Conservation (phyloP, 164 flowering plant species). For the Vitis vinifera region DNA sequence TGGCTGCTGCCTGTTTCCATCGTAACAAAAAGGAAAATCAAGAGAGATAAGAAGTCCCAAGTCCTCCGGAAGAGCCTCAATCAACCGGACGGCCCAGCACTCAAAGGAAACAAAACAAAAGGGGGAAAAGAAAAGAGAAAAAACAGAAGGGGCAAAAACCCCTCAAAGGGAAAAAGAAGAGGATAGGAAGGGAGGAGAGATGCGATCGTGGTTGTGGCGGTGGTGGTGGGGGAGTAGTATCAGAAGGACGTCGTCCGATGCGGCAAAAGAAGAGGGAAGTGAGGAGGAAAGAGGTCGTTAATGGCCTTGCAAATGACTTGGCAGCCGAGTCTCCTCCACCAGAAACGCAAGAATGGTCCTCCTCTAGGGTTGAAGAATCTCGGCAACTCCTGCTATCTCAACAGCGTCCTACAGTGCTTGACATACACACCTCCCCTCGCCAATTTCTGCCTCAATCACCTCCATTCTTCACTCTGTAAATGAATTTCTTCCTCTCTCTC, state of each 20-base stretch:
- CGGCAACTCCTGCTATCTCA: slow-evolving; percentile 93
- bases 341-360: slow-evolving; percentile 49
- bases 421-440: slow-evolving; percentile 99
- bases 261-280: slow-evolving; percentile 2
- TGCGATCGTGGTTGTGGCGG: slow-evolving; percentile 28
- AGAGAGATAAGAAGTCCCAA: too few relatives aligned
- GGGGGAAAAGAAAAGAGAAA: too few relatives aligned
- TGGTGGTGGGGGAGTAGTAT: slow-evolving; percentile 13
- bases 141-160: background rate
- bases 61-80: too few relatives aligned
- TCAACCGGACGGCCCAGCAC: too few relatives aligned
- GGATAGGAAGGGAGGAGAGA: slow-evolving; percentile 7
- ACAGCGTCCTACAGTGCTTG: slow-evolving; percentile 96
- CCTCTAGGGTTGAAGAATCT: slow-evolving; percentile 85
- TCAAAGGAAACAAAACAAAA: too few relatives aligned
- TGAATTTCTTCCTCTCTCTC: background rate
- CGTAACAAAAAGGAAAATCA: too few relatives aligned
- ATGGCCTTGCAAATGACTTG: slow-evolving; percentile 85
- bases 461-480: slow-evolving; percentile 63
- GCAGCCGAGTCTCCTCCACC: slow-evolving; percentile 56
- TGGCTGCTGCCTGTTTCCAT: too few relatives aligned
- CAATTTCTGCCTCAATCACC: slow-evolving; percentile 71
- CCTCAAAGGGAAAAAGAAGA: background rate
- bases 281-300: slow-evolving; percentile 23
- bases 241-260: slow-evolving; percentile 13